Conservation (phyloP, 2,329 filamentous ascomycete genomes). For the Fusarium dimerum region DNA sequence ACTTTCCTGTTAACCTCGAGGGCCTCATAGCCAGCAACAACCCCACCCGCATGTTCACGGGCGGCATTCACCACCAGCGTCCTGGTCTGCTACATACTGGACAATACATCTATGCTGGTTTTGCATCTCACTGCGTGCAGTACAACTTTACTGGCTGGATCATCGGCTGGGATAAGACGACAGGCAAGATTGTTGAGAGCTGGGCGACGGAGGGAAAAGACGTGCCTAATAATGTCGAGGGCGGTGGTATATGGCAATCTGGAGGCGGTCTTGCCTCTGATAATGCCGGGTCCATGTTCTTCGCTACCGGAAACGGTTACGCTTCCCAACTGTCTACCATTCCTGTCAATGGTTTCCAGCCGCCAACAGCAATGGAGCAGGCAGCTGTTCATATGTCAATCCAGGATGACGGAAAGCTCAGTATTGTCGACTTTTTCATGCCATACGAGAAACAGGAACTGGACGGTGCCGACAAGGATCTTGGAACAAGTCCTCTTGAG, state of each 20-base stretch:
- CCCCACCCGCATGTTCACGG: constrained; percentile 48
- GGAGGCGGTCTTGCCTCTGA: constrained; percentile 42
- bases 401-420: constrained; percentile 43
- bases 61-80: constrained; percentile 53
- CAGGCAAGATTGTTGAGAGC: constrained; percentile 37
- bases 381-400: constrained; percentile 46
- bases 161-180: constrained; percentile 48
- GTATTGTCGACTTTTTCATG: constrained; percentile 54
- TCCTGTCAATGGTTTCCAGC: constrained; percentile 39
- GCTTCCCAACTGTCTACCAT: constrained; percentile 40
- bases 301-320: constrained; percentile 43
- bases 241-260: constrained; percentile 47
- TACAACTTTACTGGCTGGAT: constrained; percentile 58
- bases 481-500: constrained; percentile 49
- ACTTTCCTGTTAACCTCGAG: constrained; percentile 51
- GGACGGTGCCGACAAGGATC: constrained; percentile 52
- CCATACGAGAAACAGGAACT: constrained; percentile 52
- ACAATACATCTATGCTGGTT: constrained; percentile 51
- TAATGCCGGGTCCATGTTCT: constrained; percentile 41
- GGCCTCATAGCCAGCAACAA: constrained; percentile 49
- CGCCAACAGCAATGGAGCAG: constrained; percentile 45
- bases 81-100: constrained; percentile 49
- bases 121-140: constrained; percentile 57
- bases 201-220: constrained; percentile 45
- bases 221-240: constrained; percentile 37